Percentiles rank a stretch among this genome's conserved stretches.
Evolutionary conservation across 2,329 filamentous ascomycete species (phyloP).

Genomic region (Stachybotrys chlorohalonatus): DNA sequence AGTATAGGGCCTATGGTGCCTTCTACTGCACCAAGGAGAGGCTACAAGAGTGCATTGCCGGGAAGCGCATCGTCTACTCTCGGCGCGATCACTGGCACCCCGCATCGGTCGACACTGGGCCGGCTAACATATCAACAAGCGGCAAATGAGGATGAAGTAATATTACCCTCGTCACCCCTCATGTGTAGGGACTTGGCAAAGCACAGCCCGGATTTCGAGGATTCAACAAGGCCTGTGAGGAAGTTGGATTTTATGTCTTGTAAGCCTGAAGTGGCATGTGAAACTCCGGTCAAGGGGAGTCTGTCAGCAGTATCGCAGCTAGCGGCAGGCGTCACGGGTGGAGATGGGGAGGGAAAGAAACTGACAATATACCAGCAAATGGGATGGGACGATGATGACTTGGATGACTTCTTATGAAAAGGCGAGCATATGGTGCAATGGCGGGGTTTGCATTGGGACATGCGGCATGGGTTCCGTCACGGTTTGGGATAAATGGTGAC

Average conservation of each 20-base stretch:
- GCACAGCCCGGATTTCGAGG: conserved; percentile 6
- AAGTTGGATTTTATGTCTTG: conserved; percentile 8
- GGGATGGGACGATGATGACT: conserved; percentile 51
- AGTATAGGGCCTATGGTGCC: conserved; percentile 28
- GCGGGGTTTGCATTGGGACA: conserved; percentile 8
- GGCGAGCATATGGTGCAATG: background rate
- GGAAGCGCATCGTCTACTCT: conserved; percentile 17
- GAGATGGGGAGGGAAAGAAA: conserved; percentile 13
- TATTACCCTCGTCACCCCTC: conserved; percentile 27
- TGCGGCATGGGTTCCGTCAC: background rate
- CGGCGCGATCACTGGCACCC: conserved; percentile 20
- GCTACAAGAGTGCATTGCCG: conserved; percentile 20
- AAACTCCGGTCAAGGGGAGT: conserved; percentile 29
- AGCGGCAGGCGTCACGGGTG: conserved; percentile 7
- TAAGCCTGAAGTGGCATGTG: conserved; percentile 16
- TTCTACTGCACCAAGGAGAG: conserved; percentile 28
- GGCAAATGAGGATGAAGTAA: conserved; percentile 14
- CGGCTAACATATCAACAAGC: conserved; percentile 19
- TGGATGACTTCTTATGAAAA: conserved; percentile 34
- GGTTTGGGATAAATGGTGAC: background rate
- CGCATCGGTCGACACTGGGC: conserved; percentile 12
- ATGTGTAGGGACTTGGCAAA: conserved; percentile 14
- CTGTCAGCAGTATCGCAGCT: conserved; percentile 8
- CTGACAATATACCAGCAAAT: conserved; percentile 44
- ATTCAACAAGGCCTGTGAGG: conserved; percentile 7